Conservation (phyloP, 768 basidiomycete species). For the Lentinula sp. region DNA sequence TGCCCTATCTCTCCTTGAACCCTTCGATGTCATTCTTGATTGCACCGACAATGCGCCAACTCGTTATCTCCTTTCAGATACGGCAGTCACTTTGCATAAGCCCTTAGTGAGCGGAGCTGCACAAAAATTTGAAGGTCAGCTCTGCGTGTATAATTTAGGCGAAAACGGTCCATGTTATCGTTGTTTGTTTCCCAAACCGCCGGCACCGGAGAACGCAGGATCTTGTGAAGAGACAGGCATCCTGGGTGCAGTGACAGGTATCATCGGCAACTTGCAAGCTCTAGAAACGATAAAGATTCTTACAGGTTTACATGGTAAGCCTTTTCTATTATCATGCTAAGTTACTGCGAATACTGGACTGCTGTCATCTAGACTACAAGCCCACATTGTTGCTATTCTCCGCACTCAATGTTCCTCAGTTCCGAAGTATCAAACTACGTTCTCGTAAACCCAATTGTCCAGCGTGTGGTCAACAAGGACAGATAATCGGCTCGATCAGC, state of each 20-base stretch:
- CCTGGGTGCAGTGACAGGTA: constrained; percentile 81
- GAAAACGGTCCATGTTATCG: constrained; percentile 84
- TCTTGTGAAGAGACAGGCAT: constrained; percentile 89
- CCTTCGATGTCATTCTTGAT: constrained; percentile 80
- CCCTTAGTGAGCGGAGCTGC: constrained; percentile 93
- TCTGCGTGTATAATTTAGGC: constrained; percentile 69
- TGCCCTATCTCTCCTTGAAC: constrained; percentile 50
- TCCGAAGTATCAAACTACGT: constrained; percentile 81
- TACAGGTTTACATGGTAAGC: constrained; percentile 56
- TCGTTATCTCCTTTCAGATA: constrained; percentile 89
- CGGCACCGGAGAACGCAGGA: constrained; percentile 55
- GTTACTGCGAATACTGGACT: background rate
- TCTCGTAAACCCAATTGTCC: constrained; percentile 62
- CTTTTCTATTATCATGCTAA: background rate
- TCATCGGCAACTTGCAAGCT: constrained; percentile 88
- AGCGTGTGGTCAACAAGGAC: constrained; percentile 60
- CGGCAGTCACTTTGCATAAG: constrained; percentile 65
- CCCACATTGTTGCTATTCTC: constrained; percentile 72
- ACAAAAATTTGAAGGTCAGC: constrained; percentile 77
- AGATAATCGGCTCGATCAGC: constrained; percentile 39
- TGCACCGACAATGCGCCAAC: constrained; percentile 94
- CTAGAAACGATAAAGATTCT: constrained; percentile 81
- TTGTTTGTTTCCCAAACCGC: constrained; percentile 84
- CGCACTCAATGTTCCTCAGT: constrained; percentile 61
- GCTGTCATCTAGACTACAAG: constrained; percentile 37